Conservation (phyloP, 163 green algal species). For the Volvox carteri region DNA sequence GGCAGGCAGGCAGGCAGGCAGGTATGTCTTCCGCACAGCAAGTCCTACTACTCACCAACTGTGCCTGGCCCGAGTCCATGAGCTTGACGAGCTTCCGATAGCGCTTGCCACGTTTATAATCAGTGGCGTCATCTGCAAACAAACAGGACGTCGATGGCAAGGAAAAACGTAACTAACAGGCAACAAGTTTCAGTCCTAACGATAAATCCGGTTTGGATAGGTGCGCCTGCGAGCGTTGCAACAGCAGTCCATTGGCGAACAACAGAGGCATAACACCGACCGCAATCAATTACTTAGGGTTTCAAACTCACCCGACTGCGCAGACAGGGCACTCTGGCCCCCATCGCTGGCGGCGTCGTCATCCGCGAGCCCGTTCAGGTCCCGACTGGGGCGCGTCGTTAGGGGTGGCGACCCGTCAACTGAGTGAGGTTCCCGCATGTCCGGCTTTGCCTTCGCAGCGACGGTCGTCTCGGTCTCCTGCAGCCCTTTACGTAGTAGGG, state of each 20-base stretch:
- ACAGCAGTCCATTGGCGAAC: too few species aligned
- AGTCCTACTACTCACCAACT: slow-evolving; percentile 21
- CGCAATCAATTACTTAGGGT: too few species aligned
- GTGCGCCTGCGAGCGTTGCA: too few species aligned
- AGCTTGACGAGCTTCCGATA: slow-evolving; percentile 38
- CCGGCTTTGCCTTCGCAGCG: background rate
- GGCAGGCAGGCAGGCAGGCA: background rate
- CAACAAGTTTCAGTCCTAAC: too few species aligned
- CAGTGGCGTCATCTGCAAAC: background rate
- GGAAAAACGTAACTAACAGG: too few species aligned
- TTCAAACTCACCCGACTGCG: slow-evolving; percentile 17
- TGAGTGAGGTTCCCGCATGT: too few species aligned
- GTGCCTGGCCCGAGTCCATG: slow-evolving; percentile 37
- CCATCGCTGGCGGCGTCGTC: slow-evolving; percentile 28
- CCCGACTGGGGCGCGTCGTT: background rate
- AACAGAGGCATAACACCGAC: too few species aligned
- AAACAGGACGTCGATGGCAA: too few species aligned
- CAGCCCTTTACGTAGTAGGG: background rate
- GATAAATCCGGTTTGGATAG: too few species aligned
- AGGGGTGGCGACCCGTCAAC: too few species aligned
- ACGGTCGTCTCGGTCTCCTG: background rate
- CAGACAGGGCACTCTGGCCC: slow-evolving; percentile 36
- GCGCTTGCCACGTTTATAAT: slow-evolving; percentile 48
- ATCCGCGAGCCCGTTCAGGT: background rate
- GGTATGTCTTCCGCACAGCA: too few species aligned